These are phyloP conservation scores for Vitis cinerea DNA, from an alignment of 164 flowering plant genomes.

Conservation along the genomic window DNA sequence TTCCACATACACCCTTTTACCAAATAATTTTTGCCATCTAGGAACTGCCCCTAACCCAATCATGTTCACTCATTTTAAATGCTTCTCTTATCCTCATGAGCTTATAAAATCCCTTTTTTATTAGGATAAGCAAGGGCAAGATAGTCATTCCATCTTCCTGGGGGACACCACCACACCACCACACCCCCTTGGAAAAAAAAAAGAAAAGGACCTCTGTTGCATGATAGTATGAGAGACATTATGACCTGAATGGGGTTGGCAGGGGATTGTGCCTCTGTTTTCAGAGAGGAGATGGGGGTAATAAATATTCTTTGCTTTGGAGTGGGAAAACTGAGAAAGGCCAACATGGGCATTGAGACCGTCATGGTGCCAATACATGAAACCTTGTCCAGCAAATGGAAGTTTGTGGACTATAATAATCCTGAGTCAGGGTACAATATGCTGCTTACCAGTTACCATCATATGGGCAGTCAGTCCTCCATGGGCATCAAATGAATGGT, in stretches of 20 bases:
- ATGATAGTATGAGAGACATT: constrained; percentile 10
- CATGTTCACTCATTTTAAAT: constrained; percentile 19
- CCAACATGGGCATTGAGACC: constrained; percentile 1
- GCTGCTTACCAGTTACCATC: too few relatives aligned
- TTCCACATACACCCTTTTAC: constrained; percentile 23
- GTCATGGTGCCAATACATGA: neutral
- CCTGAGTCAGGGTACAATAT: too few relatives aligned
- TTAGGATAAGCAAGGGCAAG: constrained; percentile 18
- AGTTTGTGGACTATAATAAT: too few relatives aligned
- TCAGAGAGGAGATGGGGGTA: constrained; percentile 12
- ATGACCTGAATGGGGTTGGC: constrained; percentile 19
- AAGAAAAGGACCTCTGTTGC: neutral
- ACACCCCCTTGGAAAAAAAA: too few relatives aligned
- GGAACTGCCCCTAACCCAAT: constrained; percentile 28
- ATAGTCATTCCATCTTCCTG: constrained; percentile 10
- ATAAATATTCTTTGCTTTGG: constrained; percentile 11
- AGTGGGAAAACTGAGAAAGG: constrained; percentile 5
- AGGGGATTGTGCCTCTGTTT: constrained; percentile 13
- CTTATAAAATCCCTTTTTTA: neutral
- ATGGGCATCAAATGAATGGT: too few relatives aligned
- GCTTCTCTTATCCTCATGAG: constrained; percentile 8
- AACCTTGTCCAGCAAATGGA: neutral
- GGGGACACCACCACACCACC: neutral
- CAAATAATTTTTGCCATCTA: constrained; percentile 30
- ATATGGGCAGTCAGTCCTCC: too few relatives aligned